Conservation (phyloP, 1,139 yeast species). For the Saccharomyces hybrid region DNA sequence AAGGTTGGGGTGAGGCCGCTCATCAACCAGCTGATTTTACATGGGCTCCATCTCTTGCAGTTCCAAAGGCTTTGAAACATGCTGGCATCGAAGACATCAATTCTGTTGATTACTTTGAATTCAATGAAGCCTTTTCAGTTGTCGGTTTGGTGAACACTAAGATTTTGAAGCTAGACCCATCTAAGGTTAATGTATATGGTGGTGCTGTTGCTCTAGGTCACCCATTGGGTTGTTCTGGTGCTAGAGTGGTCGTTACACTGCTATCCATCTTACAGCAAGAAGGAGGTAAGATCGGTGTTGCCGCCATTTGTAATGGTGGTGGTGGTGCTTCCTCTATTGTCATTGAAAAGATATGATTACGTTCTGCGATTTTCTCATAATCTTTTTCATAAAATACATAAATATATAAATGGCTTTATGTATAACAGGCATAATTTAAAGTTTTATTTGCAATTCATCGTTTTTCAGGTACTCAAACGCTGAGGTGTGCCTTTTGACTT, state of each 20-base stretch:
- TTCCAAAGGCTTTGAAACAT: conserved; percentile 90
- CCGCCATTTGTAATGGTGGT: conserved; percentile 97
- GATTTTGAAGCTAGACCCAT: conserved; percentile 53
- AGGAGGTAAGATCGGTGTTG: conserved; percentile 83
- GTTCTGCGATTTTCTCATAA: not conserved
- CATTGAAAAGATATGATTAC: conserved; percentile 41
- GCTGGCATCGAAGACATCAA: conserved; percentile 52
- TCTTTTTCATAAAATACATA: not conserved
- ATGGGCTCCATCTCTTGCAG: conserved; percentile 86
- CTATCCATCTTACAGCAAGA: conserved; percentile 69
- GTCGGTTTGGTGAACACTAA: conserved; percentile 89
- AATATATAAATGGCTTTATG: conserved; percentile 4
- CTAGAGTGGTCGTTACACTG: conserved; percentile 84
- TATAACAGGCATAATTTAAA: not conserved
- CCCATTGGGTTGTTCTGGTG: conserved; percentile 97
- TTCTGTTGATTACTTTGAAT: conserved; percentile 59
- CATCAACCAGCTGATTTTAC: conserved; percentile 91
- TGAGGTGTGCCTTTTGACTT: not conserved
- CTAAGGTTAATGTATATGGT: conserved; percentile 87
- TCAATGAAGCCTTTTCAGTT: conserved; percentile 94
- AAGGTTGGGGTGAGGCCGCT: conserved; percentile 98
- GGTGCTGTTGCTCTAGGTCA: conserved; percentile 98
- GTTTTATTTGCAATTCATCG: not conserved
- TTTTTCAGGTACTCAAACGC: not conserved
- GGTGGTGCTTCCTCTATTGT: conserved; percentile 93